Evolutionary conservation across 306 rosid species (phyloP), one percentile per base, ranked within the genome.

Genomic region (Crotalaria pallida): DNA sequence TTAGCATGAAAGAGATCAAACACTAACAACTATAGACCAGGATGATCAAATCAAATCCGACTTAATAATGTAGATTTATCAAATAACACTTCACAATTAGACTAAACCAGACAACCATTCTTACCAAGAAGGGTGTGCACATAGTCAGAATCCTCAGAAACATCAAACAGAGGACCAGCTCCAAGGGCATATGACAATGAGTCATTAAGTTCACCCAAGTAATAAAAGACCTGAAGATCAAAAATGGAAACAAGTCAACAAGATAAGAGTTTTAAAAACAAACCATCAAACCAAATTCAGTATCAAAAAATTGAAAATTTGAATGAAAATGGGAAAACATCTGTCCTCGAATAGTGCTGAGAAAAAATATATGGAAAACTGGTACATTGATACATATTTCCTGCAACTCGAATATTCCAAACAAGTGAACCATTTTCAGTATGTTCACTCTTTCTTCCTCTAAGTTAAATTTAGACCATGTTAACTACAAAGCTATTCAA

Each of bases 121-220:
- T 78, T 80, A 94, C 98, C 97, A 21, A 88, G 96, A 82, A 94
- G 98, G 6, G 98, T 94, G 57, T 94, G 96, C 76, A 90, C 93
- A 40, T 88, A 94, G 81, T 94, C 92, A 67, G 98, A 84, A 79
- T 93, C 98, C 72, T 88, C 94, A n/a, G 98, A 88, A 67, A 94
- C 98, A 60, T 94, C 87, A 73, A 94, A 94, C 6, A 88, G 73
- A 55, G 98, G 84, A 69, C 94, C 92, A 49, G 98, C 98, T 76
- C 98, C 98, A 67, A 94, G 96, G 45, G 98, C 97, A 72, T 94
- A 94, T n/a, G 98, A 88, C 43, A 94, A 74, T 1, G 98, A 91
- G 77, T 94, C 98, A 40, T 90, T 90, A 60, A 94, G 92, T 75
- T 94, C 98, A 31, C 96, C 96, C 90, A 94, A 81, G 85, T 94